Evolutionary conservation across 345 rosid species (phyloP), one percentile per base, ranked within the genome.

Genomic region (Eucalyptus brandiana): DNA sequence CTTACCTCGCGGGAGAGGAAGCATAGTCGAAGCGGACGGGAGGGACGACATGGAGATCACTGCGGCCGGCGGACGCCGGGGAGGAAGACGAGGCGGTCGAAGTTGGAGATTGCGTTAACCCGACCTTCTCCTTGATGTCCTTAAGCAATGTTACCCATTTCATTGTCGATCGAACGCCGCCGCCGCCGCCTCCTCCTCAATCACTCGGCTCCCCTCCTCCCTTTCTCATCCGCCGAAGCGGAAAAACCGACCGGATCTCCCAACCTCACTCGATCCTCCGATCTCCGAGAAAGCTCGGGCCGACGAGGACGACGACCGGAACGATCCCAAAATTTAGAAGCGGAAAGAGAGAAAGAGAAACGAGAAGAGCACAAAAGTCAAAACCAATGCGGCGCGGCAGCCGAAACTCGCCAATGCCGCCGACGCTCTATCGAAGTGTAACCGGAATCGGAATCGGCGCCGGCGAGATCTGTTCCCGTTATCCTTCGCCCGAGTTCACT

Each of bases 141-240:
- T 98, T 96, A 92, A 98, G 97, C 99, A 98, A 94, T 93, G 99
- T 91, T 91, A 89, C 95, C 99, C 99, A 98, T 98, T 97, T 98
- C 99, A 98, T 98, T 76, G 85, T 76, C 45, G 85, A 76, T 42
- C 23, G 85, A 76, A 76, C 85, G 85, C 54, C 87, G n/a, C 87
- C 87, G 5, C 37, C 45, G 26, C 85, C 45, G 23, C 54, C 87
- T 30, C 87, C 87, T 48, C 87, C 56, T 48, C 87, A 86, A 86
- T 51, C 48, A 28, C 42, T 40, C 60, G 47, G 28, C 80, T 49
- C 72, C 40, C 87, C 80, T 88, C 88, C 88, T 86, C 88, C 54
- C 86, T 47, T 47, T 62, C 80, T 88, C 81, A 50, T 87, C 72
- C 49, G 34, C 49, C 92, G 87, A 90, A 90, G 24, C 47, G 49